Evolutionary conservation across 2,329 filamentous ascomycete genomes (phyloP).

Genomic region (Conoideocrella luteorostrata): DNA sequence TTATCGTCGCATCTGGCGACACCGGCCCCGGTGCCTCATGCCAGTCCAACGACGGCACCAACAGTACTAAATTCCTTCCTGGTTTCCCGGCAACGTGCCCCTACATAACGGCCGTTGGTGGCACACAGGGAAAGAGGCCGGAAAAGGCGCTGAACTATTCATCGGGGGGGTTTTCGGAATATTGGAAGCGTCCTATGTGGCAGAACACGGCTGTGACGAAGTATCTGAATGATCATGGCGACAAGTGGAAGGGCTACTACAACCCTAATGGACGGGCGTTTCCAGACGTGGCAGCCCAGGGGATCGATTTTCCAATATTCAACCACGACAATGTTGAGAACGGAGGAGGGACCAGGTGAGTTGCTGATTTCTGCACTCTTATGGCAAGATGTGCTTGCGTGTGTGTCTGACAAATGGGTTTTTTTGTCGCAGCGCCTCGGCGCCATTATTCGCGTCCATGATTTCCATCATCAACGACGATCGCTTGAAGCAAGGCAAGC

Average conservation of each 20-base stretch:
- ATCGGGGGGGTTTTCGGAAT: slow-evolving; percentile 43
- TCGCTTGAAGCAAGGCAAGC: slow-evolving; percentile 46
- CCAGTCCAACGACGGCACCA: slow-evolving; percentile 29
- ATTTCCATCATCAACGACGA: slow-evolving; percentile 60
- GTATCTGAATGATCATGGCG: slow-evolving; percentile 37
- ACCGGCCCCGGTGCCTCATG: slow-evolving; percentile 29
- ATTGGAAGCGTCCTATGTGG: slow-evolving; percentile 37
- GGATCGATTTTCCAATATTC: slow-evolving; percentile 24
- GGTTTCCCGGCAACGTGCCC: slow-evolving; percentile 40
- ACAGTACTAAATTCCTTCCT: slow-evolving; percentile 26
- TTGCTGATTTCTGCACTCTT: not conserved
- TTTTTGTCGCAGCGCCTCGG: slow-evolving; percentile 51
- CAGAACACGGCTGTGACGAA: slow-evolving; percentile 38
- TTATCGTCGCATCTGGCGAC: slow-evolving; percentile 62
- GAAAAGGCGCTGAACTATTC: slow-evolving; percentile 49
- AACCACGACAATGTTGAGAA: slow-evolving; percentile 19
- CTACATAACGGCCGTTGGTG: slow-evolving; percentile 57
- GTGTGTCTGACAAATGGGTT: too few species aligned
- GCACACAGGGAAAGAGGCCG: slow-evolving; percentile 43
- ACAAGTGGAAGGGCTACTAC: slow-evolving; percentile 42
- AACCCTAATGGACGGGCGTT: slow-evolving; percentile 47
- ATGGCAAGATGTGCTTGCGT: too few species aligned
- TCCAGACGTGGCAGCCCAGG: slow-evolving; percentile 56
- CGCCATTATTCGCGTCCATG: slow-evolving; percentile 57
- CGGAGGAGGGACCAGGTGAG: slow-evolving; percentile 28